Evolutionary conservation across 1,284 basidiomycete genomes (phyloP).

Genomic region (Grifola frondosa): DNA sequence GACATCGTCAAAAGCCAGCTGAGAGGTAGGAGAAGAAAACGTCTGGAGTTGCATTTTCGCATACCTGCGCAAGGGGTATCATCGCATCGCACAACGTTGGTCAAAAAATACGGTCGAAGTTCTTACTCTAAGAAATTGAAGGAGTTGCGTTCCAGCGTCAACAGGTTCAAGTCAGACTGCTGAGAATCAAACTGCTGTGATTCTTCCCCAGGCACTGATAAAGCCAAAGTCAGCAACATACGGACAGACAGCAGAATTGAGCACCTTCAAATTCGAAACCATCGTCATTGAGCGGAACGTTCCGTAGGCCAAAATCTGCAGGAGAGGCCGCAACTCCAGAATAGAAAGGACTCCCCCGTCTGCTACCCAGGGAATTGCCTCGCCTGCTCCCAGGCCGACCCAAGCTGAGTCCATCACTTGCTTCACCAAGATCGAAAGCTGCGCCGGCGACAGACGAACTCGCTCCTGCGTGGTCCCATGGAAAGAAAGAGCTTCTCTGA

Average conservation of each 20-base stretch:
- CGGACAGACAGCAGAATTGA: conserved; percentile 19
- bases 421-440: conserved; percentile 37
- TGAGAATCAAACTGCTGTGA: conserved; percentile 43
- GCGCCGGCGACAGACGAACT: conserved; percentile 53
- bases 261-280: conserved; percentile 57
- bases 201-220: conserved; percentile 37
- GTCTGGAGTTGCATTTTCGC: conserved; percentile 71
- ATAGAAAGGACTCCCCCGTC: conserved; percentile 45
- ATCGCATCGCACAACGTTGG: background rate
- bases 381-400: conserved; percentile 52
- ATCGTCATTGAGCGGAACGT: conserved; percentile 47
- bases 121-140: conserved; percentile 79
- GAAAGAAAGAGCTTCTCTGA: conserved; percentile 70
- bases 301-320: conserved; percentile 35
- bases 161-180: conserved; percentile 51
- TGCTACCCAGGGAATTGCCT: conserved; percentile 49
- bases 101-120: no score
- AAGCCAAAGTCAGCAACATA: no score
- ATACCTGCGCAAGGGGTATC: conserved; percentile 48
- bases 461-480: conserved; percentile 76
- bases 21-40: conserved; percentile 44
- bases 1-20: conserved; percentile 62
- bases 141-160: conserved; percentile 70
- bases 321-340: conserved; percentile 51
- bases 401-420: conserved; percentile 47